These are phyloP conservation scores for Entomortierella lignicola DNA, from an alignment of 192 early-diverging fungal species.

Conservation along the genomic window DNA sequence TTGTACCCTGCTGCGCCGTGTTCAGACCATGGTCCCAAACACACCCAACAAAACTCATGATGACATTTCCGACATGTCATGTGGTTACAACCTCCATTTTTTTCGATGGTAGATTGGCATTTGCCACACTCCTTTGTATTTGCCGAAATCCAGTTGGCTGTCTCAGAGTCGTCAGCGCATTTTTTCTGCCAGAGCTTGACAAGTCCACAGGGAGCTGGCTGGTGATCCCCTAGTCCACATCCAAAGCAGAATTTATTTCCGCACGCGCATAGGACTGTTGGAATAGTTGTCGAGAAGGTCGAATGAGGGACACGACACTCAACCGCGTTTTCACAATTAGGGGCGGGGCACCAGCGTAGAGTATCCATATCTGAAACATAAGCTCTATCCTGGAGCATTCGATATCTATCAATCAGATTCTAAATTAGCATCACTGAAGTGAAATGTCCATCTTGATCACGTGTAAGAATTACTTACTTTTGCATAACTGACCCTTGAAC, in stretches of 20 bases:
- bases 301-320: slow-evolving; percentile 86
- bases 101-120: slow-evolving; percentile 96
- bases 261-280: slow-evolving; percentile 88
- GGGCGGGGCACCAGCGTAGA: slow-evolving; percentile 95
- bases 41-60: slow-evolving; percentile 99
- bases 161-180: slow-evolving; percentile 98
- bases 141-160: slow-evolving; percentile 96
- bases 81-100: slow-evolving; percentile 99
- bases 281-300: slow-evolving; percentile 77
- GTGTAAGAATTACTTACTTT: slow-evolving; percentile 61
- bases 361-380: slow-evolving; percentile 91
- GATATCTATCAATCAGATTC: slow-evolving; percentile 67
- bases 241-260: slow-evolving; percentile 92
- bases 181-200: slow-evolving; percentile 93
- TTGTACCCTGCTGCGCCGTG: slow-evolving; percentile 97
- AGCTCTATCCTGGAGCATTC: slow-evolving; percentile 82
- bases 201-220: slow-evolving; percentile 90
- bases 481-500: slow-evolving; percentile 66
- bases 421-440: background rate
- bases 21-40: slow-evolving; percentile 96
- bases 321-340: slow-evolving; percentile 94
- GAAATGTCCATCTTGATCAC: background rate
- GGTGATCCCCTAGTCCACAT: slow-evolving; percentile 84
- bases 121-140: slow-evolving; percentile 96
- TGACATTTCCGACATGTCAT: slow-evolving; percentile 99